phyloP scores from a whole-genome alignment of 2,329 filamentous ascomycete genomes.

The Pseudogymnoascus sp. region DNA sequence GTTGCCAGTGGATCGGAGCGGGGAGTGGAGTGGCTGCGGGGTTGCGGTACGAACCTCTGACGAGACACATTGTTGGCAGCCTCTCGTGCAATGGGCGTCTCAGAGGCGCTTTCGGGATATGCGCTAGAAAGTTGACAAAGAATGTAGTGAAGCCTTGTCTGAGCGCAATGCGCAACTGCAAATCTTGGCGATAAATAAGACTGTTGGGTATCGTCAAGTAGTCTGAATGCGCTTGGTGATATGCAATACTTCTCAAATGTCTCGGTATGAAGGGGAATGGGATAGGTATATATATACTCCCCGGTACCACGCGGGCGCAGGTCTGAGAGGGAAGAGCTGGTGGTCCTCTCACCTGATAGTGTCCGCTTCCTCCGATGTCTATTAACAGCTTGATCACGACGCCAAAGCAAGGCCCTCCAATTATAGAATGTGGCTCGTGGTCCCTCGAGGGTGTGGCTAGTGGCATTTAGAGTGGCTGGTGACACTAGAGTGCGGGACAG shows the following conservation, averaged over 20 bases:
- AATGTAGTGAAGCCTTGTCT: neutral
- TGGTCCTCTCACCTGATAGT: conserved; percentile 2
- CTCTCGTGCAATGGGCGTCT: neutral
- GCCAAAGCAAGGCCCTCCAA: neutral
- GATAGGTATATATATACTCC: neutral
- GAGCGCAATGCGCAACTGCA: neutral
- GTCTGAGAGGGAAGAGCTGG: neutral
- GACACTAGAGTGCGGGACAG: conserved; percentile 4
- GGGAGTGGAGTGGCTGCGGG: conserved; percentile 6
- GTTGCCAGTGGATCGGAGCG: neutral
- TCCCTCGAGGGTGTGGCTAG: neutral
- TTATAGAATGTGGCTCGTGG: conserved; percentile 7
- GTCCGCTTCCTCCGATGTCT: neutral
- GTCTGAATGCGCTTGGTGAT: neutral
- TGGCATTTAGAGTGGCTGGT: neutral
- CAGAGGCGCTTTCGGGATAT: neutral
- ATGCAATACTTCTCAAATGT: neutral
- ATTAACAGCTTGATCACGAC: conserved; percentile 5
- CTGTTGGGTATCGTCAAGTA: neutral
- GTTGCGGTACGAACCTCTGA: conserved; percentile 3
- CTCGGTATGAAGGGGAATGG: neutral
- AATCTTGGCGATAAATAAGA: neutral
- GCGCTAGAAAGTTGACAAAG: conserved; percentile 1
- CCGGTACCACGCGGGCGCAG: neutral
- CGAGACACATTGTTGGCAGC: conserved; percentile 4